Base-by-base conservation (phyloP, 2,329 filamentous ascomycete genomes). In the Xylariomycetidae sp. region DNA sequence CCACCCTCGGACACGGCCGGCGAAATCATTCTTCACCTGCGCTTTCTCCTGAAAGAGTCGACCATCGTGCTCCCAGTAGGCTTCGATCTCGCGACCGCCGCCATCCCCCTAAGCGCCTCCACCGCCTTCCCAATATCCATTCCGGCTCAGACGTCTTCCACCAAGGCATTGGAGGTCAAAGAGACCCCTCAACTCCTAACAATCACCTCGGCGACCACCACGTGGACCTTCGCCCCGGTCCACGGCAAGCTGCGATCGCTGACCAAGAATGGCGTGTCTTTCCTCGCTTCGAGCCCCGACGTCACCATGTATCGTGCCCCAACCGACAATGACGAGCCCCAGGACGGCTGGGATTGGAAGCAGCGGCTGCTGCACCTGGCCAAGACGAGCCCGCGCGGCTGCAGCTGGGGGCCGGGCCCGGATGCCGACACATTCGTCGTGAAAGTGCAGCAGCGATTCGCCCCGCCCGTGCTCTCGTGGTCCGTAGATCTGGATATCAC, bases 391-490 rank as follows among this genome's bases (percentile, higher is more conserved):
- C 70, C 40, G 42, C 59, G 13, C 45, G 61, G 33, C 44, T 50
- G 45, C 29, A 45, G 37, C n/a, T 53, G 48, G 44, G 31, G 51
- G 8, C 20, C n/a, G 20, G 8, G 8, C 8, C n/a, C 20, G 8
- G 20, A 23, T n/a, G 30, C 20, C n/a, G 51, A 48, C 20, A 35
- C 50, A n/a, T 49, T 57, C 54, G 32, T 56, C 53, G 55, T 79
- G 17, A 55, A 57, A 0, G 66, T 75, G 2, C 50, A 64, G 13
- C 63, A 68, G 16, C 67, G 72, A 3, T 66, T 83, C 40, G 73
- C 74, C 0, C 80, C 82, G 1, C 77, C 77, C 0, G 72, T 77
- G 3, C 63, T 83, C 1, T 74, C 74, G 12, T 86, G 80, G 79
- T 66, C 63, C 1, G 59, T 71, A 33, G 63, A 72, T 17, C 56